Percentiles rank a stretch among this genome's conserved stretches.
phyloP scores from a whole-genome alignment of 2,329 filamentous ascomycete species.

The Epicoccum sorghinum region DNA sequence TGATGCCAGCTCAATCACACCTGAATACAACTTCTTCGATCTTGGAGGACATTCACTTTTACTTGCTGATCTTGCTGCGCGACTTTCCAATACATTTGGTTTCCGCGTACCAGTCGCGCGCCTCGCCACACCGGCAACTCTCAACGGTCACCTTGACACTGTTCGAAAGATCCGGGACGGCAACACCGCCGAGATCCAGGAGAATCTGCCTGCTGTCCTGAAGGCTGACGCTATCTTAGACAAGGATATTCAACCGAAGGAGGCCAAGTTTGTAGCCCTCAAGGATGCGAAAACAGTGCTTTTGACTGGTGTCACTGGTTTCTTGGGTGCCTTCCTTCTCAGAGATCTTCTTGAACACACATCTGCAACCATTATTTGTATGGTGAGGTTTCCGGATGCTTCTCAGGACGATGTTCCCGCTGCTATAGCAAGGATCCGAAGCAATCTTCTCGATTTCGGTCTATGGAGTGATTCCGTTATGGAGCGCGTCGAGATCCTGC shows the following conservation, averaged over 20 bases:
- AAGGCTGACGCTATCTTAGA: slow-evolving; percentile 70
- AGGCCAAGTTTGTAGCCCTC: slow-evolving; percentile 62
- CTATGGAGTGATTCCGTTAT: slow-evolving; percentile 79
- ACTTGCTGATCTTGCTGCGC: slow-evolving; percentile 77
- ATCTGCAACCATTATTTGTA: slow-evolving; percentile 71
- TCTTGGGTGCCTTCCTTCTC: slow-evolving; percentile 76
- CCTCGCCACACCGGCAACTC: slow-evolving; percentile 72
- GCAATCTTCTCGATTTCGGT: slow-evolving; percentile 78
- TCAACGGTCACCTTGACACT: slow-evolving; percentile 74
- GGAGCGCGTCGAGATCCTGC: slow-evolving; percentile 76
- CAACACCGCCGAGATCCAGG: slow-evolving; percentile 75
- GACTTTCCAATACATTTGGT: slow-evolving; percentile 71
- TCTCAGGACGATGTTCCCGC: slow-evolving; percentile 67
- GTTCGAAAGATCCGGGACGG: slow-evolving; percentile 74
- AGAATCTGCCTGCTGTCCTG: slow-evolving; percentile 73
- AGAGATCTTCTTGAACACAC: slow-evolving; percentile 71
- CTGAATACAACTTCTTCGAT: slow-evolving; percentile 80
- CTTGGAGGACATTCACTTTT: slow-evolving; percentile 79
- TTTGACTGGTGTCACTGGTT: slow-evolving; percentile 77
- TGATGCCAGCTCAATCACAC: slow-evolving; percentile 65
- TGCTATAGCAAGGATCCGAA: slow-evolving; percentile 74
- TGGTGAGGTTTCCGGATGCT: slow-evolving; percentile 75
- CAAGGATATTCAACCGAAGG: slow-evolving; percentile 68
- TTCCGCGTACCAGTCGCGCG: slow-evolving; percentile 74
- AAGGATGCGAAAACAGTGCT: slow-evolving; percentile 72